Conservation (phyloP, 768 basidiomycete species). For the Dendrothele bispora region DNA sequence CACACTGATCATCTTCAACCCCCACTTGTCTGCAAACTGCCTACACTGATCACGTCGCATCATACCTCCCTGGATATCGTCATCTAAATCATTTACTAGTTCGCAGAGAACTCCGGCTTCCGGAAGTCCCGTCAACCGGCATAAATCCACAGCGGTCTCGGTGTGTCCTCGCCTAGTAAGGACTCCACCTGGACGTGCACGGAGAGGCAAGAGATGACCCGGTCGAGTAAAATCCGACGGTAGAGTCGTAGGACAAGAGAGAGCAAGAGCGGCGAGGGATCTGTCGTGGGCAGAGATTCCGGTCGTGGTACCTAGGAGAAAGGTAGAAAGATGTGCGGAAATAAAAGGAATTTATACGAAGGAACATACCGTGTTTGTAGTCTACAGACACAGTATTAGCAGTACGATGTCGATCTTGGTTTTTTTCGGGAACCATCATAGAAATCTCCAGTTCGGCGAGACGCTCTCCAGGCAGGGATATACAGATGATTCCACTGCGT, state of each 20-base stretch:
- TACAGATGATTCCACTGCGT: constrained; percentile 95
- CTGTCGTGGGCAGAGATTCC: constrained; percentile 98
- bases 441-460: constrained; percentile 80
- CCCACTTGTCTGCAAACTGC: constrained; percentile 86
- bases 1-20: constrained; percentile 92
- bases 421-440: constrained; percentile 86
- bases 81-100: constrained; percentile 95
- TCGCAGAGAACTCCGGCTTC: constrained; percentile 89
- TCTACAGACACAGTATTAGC: constrained; percentile 97
- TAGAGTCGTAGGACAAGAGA: constrained; percentile 58
- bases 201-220: constrained; percentile 93
- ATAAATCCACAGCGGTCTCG: constrained; percentile 87
- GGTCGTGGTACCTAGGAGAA: constrained; percentile 79
- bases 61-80: constrained; percentile 87
- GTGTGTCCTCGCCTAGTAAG: constrained; percentile 91
- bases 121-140: constrained; percentile 66
- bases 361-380: constrained; percentile 76
- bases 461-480: constrained; percentile 74
- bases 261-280: constrained; percentile 79
- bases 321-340: neutral
- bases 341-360: constrained; percentile 6
- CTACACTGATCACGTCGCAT: constrained; percentile 93
- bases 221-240: constrained; percentile 85
- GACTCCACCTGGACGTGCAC: constrained; percentile 84
- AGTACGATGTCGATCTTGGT: constrained; percentile 88